These are phyloP conservation scores for Silene conica DNA, from an alignment of 148 eudicot genomes.

Conservation along the genomic window DNA sequence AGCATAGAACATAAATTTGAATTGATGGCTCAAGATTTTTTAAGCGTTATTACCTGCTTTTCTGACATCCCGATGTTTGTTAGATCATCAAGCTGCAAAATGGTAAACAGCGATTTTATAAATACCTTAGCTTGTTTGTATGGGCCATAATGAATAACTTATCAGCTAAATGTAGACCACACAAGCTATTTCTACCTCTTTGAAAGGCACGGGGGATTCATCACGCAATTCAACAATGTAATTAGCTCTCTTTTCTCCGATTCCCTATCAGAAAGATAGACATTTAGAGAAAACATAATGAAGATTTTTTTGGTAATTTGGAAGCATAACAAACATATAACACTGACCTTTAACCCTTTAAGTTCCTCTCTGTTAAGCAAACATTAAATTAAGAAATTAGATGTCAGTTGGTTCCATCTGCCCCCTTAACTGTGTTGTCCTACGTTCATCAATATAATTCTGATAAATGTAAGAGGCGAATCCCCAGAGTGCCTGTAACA, in stretches of 20 bases:
- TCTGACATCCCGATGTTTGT: constrained; percentile 69
- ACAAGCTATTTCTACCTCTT: constrained; percentile 37
- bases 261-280: constrained; percentile 50
- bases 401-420: too few relatives aligned
- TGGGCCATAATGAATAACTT: not conserved
- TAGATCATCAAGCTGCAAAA: constrained; percentile 74
- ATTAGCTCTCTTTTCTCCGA: constrained; percentile 76
- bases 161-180: too few relatives aligned
- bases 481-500: too few relatives aligned
- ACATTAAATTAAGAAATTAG: not conserved
- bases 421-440: too few relatives aligned
- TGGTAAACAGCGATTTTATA: not conserved
- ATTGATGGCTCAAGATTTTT: too few relatives aligned
- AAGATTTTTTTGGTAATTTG: too few relatives aligned
- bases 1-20: not conserved
- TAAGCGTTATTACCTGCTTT: constrained; percentile 47
- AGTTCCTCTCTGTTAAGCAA: constrained; percentile 65
- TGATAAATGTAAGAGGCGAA: too few relatives aligned
- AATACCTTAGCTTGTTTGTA: not conserved
- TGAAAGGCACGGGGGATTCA: constrained; percentile 71
- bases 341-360: constrained; percentile 57
- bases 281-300: not conserved
- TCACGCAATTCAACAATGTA: constrained; percentile 65
- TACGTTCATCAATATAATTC: too few relatives aligned
- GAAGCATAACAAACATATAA: not conserved